Evolutionary conservation across 2,329 filamentous ascomycete genomes (phyloP).

Genomic region (Nigrospora oryzae): DNA sequence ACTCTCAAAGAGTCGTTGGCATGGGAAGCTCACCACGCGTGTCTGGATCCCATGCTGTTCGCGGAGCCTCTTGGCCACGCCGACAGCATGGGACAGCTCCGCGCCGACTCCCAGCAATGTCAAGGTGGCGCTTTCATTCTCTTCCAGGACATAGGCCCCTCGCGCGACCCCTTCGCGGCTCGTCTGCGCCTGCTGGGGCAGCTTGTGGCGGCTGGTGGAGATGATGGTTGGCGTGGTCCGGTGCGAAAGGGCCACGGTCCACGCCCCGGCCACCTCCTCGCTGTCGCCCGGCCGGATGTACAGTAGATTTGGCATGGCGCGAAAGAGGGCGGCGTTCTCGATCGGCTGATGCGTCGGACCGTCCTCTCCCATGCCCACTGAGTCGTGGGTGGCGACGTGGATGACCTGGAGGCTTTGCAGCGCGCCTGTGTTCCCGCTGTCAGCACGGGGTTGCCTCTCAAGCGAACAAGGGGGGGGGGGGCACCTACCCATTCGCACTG

Average conservation of each 20-base stretch:
- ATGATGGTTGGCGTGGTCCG: slow-evolving; percentile 29
- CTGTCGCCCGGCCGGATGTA: slow-evolving; percentile 46
- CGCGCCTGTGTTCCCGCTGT: slow-evolving; percentile 18
- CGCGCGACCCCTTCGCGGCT: slow-evolving; percentile 23
- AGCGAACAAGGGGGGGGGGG: not conserved
- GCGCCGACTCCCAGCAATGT: slow-evolving; percentile 28
- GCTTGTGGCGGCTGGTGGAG: slow-evolving; percentile 30
- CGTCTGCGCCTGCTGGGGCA: slow-evolving; percentile 24
- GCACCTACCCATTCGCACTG: slow-evolving; percentile 36
- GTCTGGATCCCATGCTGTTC: slow-evolving; percentile 25
- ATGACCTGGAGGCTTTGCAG: slow-evolving; percentile 39
- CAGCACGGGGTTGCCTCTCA: not conserved
- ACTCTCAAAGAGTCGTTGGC: slow-evolving; percentile 31
- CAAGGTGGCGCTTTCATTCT: slow-evolving; percentile 24
- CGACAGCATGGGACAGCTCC: slow-evolving; percentile 31
- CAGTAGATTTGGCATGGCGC: slow-evolving; percentile 45
- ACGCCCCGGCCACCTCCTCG: slow-evolving; percentile 42
- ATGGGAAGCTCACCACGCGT: slow-evolving; percentile 35
- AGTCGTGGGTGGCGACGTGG: slow-evolving; percentile 45
- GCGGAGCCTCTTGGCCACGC: slow-evolving; percentile 26
- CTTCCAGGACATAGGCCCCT: slow-evolving; percentile 30
- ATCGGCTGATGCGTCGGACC: slow-evolving; percentile 49
- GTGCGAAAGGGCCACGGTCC: slow-evolving; percentile 23
- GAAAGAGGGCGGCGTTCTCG: slow-evolving; percentile 39
- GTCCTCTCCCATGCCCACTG: slow-evolving; percentile 43